Base-by-base conservation (phyloP, 805 yeast genomes). In the Pichia cabralensis region DNA sequence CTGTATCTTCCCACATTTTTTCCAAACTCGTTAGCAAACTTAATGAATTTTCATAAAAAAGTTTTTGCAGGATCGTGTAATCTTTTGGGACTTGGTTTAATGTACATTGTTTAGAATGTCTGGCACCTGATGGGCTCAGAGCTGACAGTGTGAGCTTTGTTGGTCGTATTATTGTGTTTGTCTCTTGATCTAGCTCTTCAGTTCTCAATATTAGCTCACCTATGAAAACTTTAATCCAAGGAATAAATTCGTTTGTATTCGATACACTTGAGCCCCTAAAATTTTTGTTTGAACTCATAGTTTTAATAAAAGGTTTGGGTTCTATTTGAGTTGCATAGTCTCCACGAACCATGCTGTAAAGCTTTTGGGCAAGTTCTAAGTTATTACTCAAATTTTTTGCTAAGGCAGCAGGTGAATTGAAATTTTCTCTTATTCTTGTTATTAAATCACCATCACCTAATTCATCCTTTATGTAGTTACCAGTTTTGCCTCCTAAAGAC, bases 401-500 rank as follows among this genome's bases (percentile, higher is more conserved):
- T 8, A 71, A 47, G 5, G 68, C 66, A 1, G 51, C 37, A 3
- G 57, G 43, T 0, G 70, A 49, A 50, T 35, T 26, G 21, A 71
- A 69, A 24, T 63, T 59, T 3, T 70, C 68, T 35, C 80, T 60
- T 2, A 84, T 65, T 36, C 54, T 65, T 3, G 65, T 58, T 46
- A 80, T 65, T 39, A 46, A 49, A 28, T 36, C 46, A 12, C 29
- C 40, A 8, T 35, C 39, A 2, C 64, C 60, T n/a, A 86, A 53
- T 14, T 60, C 53, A n/a, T 56, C 52, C 13, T 65, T 41, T 1
- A 85, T 62, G 10, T 61, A 58, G 9, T 76, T 76, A 0, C 98
- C 98, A 8, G 68, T 57, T 44, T 83, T 84, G 3, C 97, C 98
- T 6, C 98, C 97, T 66, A 89, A 62, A 0, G 95, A 85, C 71